phyloP scores from a whole-genome alignment of 139 green algal genomes.

The Volvox africanus region DNA sequence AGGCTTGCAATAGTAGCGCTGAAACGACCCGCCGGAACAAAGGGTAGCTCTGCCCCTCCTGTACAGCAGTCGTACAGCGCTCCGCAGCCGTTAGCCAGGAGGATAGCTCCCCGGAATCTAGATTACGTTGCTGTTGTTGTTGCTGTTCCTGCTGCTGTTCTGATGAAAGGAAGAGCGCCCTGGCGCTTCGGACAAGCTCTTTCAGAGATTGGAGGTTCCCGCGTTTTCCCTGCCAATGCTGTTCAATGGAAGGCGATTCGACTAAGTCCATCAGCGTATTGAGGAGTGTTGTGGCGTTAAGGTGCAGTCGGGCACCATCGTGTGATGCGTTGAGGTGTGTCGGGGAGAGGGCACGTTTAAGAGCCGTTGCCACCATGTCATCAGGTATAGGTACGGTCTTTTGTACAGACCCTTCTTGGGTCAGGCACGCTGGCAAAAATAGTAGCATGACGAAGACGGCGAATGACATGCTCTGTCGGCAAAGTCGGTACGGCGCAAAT shows the following conservation, averaged over 20 bases:
- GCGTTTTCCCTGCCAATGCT: conserved; percentile 7
- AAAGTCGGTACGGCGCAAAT: no score
- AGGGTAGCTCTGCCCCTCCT: neutral
- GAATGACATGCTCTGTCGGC: no score
- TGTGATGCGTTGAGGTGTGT: neutral
- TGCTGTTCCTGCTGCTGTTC: neutral
- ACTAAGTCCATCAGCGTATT: neutral
- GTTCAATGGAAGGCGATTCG: neutral
- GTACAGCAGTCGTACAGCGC: neutral
- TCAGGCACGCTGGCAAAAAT: no score
- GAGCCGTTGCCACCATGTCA: no score
- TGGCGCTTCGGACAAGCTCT: neutral
- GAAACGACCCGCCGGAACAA: neutral
- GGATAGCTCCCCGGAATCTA: neutral
- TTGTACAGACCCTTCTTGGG: no score
- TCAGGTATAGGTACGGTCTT: no score
- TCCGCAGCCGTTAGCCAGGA: neutral
- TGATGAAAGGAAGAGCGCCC: neutral
- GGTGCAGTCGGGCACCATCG: neutral
- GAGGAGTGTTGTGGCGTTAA: neutral
- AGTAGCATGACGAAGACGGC: no score
- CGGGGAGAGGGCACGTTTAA: neutral
- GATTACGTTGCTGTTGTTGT: neutral
- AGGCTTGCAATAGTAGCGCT: neutral
- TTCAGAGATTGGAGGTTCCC: neutral